Evolutionary conservation across 805 yeast genomes (phyloP).

Genomic region (Brettanomyces bruxellensis): DNA sequence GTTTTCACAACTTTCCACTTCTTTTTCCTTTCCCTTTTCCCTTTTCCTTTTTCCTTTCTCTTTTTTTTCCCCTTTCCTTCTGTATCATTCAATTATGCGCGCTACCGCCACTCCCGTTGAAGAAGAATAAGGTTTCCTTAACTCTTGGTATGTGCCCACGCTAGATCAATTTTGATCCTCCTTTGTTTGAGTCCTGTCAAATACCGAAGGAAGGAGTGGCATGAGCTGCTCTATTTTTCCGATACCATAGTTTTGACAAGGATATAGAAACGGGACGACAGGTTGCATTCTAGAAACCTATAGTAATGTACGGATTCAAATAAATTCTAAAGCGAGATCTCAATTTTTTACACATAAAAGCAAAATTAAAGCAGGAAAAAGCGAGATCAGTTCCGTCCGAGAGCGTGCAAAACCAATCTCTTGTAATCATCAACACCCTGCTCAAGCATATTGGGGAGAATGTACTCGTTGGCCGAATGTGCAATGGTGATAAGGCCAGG

Average conservation of each 20-base stretch:
- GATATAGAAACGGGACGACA: constrained; percentile 11
- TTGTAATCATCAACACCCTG: constrained; percentile 48
- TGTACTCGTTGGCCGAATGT: constrained; percentile 48
- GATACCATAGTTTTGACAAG: constrained; percentile 4
- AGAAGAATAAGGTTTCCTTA: too few relatives aligned
- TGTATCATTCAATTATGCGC: not conserved
- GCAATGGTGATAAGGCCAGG: constrained; percentile 60
- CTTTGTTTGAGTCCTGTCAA: not conserved
- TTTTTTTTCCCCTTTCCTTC: not conserved
- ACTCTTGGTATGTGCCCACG: not conserved
- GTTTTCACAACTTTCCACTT: not conserved
- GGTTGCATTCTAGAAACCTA: not conserved
- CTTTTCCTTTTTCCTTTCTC: too few relatives aligned
- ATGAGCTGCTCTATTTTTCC: not conserved
- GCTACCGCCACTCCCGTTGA: too few relatives aligned
- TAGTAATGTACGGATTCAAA: not conserved
- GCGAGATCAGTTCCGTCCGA: not conserved
- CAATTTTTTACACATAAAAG: too few relatives aligned
- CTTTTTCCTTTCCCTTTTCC: too few relatives aligned
- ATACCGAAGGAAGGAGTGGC: too few relatives aligned
- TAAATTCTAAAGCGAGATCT: too few relatives aligned
- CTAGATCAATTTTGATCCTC: not conserved
- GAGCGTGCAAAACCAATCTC: constrained; percentile 24
- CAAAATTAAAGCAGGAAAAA: too few relatives aligned
- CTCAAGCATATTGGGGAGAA: constrained; percentile 36